These are phyloP conservation scores for Collybia sordida DNA, from an alignment of 768 basidiomycete genomes.

Conservation along the genomic window DNA sequence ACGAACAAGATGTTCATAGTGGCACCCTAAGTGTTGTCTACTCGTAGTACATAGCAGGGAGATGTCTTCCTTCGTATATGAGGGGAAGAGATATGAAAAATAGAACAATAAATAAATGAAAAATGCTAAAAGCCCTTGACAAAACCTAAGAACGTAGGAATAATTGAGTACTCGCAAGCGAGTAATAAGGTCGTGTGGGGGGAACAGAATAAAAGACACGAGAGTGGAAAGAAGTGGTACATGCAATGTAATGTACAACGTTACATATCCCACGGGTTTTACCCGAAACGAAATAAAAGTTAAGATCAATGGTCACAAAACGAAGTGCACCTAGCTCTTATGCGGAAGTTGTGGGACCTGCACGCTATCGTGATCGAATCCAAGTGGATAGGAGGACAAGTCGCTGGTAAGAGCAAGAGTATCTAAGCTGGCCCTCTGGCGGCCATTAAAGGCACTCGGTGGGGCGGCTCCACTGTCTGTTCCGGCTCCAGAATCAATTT, in stretches of 20 bases:
- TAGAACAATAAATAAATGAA: slow-evolving; percentile 7
- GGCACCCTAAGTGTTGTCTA: no score
- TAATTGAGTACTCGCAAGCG: slow-evolving; percentile 6
- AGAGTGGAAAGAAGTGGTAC: background rate
- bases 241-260: slow-evolving; percentile 14
- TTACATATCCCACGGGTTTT: slow-evolving; percentile 12
- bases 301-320: background rate
- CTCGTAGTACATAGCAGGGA: background rate
- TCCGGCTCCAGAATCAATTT: slow-evolving; percentile 64
- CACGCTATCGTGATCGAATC: slow-evolving; percentile 58
- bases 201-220: slow-evolving; percentile 2
- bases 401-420: slow-evolving; percentile 83
- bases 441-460: slow-evolving; percentile 38
- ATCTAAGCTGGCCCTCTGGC: slow-evolving; percentile 80
- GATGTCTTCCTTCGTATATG: background rate
- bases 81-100: background rate
- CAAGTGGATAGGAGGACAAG: slow-evolving; percentile 79
- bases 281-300: slow-evolving; percentile 10
- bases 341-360: slow-evolving; percentile 21
- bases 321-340: slow-evolving; percentile 11
- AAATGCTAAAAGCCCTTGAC: slow-evolving; percentile 5
- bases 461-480: slow-evolving; percentile 32
- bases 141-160: slow-evolving; percentile 2
- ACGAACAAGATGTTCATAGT: background rate
- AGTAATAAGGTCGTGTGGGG: background rate